Evolutionary conservation across 148 eudicot genomes (phyloP).

Genomic region (Drosera capensis): DNA sequence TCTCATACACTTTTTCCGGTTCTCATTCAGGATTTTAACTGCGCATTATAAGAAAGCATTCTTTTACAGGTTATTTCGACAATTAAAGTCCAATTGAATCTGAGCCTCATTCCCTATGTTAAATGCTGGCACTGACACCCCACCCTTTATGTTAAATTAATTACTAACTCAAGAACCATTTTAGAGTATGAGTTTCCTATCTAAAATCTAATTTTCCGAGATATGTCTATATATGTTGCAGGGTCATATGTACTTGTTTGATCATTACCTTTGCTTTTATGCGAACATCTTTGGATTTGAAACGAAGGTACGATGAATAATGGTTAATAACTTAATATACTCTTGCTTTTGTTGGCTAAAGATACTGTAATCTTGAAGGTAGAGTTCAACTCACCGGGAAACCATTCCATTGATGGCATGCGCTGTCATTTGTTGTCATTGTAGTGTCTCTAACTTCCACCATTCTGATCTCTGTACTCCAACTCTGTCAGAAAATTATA

Average conservation of each 20-base stretch:
- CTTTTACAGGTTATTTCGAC: constrained; percentile 62
- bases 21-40: constrained; percentile 84
- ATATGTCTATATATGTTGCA: constrained; percentile 25
- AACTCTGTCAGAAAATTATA: constrained; percentile 55
- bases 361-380: too few species aligned
- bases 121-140: too few species aligned
- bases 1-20: constrained; percentile 26
- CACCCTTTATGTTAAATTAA: too few species aligned
- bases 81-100: too few species aligned
- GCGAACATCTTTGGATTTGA: constrained; percentile 96
- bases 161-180: constrained; percentile 4
- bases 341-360: too few species aligned
- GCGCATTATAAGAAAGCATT: constrained; percentile 94
- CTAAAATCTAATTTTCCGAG: background rate
- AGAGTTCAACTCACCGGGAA: too few species aligned
- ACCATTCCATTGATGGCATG: too few species aligned
- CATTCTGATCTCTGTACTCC: constrained; percentile 5
- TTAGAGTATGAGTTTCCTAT: background rate
- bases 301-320: constrained; percentile 49
- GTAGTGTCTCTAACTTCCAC: too few species aligned
- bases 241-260: constrained; percentile 99
- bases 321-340: constrained; percentile 1
- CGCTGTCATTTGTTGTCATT: too few species aligned
- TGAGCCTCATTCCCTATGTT: too few species aligned
- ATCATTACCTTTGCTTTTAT: constrained; percentile 73